phyloP scores from a whole-genome alignment of 768 basidiomycete genomes.

The Tubosaeta brunneosetosa region DNA sequence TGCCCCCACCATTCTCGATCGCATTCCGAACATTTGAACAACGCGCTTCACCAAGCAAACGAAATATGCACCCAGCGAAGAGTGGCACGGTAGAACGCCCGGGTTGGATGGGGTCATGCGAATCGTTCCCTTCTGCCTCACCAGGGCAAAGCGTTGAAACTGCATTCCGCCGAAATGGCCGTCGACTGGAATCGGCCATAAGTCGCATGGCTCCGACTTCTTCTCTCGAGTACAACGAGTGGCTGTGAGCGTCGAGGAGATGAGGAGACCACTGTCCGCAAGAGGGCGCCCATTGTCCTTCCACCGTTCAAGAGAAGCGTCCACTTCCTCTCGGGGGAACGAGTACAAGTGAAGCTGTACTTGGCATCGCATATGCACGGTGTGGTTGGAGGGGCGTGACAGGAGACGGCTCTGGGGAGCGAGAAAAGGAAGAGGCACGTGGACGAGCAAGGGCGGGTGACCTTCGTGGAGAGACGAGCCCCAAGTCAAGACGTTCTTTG shows the following conservation, averaged over 20 bases:
- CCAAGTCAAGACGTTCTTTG: conserved; percentile 11
- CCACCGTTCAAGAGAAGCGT: conserved; percentile 96
- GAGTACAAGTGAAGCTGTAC: conserved; percentile 93
- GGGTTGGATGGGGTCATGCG: not conserved
- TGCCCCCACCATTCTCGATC: conserved; percentile 56
- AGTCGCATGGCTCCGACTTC: conserved; percentile 91
- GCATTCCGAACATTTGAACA: conserved; percentile 52
- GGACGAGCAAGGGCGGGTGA: not conserved
- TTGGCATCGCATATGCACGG: conserved; percentile 49
- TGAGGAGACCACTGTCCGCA: conserved; percentile 91
- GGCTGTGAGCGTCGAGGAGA: conserved; percentile 91
- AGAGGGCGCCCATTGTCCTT: conserved; percentile 81
- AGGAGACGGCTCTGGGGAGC: conserved; percentile 14
- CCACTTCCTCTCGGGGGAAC: conserved; percentile 85
- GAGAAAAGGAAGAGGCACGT: conserved; percentile 13
- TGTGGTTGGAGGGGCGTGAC: conserved; percentile 1
- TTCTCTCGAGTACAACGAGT: conserved; percentile 97
- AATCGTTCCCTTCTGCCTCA: conserved; percentile 17
- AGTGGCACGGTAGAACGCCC: conserved; percentile 45
- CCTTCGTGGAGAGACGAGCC: conserved; percentile 2
- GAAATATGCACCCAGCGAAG: conserved; percentile 55
- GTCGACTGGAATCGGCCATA: conserved; percentile 81
- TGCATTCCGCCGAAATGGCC: conserved; percentile 45
- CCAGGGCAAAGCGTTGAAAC: conserved; percentile 33
- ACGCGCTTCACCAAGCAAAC: conserved; percentile 65